phyloP scores from a whole-genome alignment of 2,329 filamentous ascomycete species.

The Rutstroemia sp. region DNA sequence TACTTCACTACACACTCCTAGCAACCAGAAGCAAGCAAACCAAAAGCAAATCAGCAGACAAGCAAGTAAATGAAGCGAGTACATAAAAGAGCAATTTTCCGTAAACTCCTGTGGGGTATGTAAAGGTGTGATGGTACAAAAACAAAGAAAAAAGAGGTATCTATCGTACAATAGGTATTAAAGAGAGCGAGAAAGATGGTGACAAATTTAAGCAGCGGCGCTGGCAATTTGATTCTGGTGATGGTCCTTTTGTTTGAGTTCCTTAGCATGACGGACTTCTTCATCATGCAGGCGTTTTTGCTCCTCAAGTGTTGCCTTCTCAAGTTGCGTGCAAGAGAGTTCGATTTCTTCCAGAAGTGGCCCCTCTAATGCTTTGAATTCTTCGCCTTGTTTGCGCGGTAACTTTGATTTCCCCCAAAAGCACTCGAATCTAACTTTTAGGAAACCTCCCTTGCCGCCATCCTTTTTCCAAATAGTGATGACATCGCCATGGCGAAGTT shows the following conservation, averaged over 20 bases:
- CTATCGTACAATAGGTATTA: not conserved
- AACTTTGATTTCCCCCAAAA: conserved; percentile 25
- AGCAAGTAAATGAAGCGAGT: not conserved
- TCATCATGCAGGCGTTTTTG: not conserved
- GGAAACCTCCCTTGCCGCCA: conserved; percentile 20
- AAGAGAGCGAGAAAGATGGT: not conserved
- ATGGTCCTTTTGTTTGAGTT: not conserved
- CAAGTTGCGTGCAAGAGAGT: conserved; percentile 17
- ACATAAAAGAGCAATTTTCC: not conserved
- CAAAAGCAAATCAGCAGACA: not conserved
- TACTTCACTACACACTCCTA: no score
- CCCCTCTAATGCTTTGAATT: conserved; percentile 18
- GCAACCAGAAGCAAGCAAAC: no score
- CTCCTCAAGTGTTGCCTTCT: conserved; percentile 15
- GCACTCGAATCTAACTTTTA: conserved; percentile 26
- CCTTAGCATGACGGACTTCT: not conserved
- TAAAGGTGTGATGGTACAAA: not conserved
- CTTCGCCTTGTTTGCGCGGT: conserved; percentile 12
- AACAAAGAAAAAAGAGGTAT: not conserved
- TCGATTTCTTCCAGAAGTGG: conserved; percentile 21
- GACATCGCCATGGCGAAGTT: conserved; percentile 68
- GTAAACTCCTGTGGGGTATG: not conserved
- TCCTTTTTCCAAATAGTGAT: conserved; percentile 57
- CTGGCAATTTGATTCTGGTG: not conserved
- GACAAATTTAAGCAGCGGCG: no score